Evolutionary conservation across 1,284 basidiomycete genomes (phyloP).

Genomic region (Austropuccinia psidii): DNA sequence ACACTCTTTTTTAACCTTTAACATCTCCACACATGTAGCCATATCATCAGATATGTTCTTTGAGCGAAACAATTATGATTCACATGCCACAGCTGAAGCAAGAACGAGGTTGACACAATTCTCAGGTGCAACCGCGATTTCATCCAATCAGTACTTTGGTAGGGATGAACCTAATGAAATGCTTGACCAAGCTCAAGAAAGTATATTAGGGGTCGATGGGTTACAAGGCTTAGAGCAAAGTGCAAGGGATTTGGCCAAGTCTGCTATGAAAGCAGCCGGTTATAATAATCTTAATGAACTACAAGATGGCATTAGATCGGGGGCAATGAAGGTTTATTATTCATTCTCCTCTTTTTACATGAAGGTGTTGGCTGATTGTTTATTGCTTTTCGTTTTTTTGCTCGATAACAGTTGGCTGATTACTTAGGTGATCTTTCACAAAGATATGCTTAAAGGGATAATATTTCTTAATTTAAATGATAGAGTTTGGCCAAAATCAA

Average conservation of each 20-base stretch:
- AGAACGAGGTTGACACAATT: conserved; percentile 74
- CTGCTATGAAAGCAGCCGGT: conserved; percentile 58
- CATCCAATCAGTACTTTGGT: conserved; percentile 90
- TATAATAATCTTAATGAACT: conserved; percentile 86
- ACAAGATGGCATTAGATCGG: conserved; percentile 69
- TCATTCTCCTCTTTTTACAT: not conserved
- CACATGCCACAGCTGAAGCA: conserved; percentile 63
- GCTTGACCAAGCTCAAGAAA: conserved; percentile 49
- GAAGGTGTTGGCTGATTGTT: not conserved
- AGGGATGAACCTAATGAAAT: conserved; percentile 66
- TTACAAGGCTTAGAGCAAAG: conserved; percentile 59
- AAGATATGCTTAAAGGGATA: conserved; percentile 22
- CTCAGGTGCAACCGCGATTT: conserved; percentile 86
- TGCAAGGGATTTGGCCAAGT: conserved; percentile 68
- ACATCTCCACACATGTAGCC: conserved; percentile 48
- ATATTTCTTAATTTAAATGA: too few species aligned
- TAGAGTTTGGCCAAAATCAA: too few species aligned
- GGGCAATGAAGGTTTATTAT: conserved; percentile 69
- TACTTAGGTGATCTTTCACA: conserved; percentile 36
- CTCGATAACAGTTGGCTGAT: conserved; percentile 15
- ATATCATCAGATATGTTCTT: conserved; percentile 99
- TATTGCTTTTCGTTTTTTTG: not conserved
- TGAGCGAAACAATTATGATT: conserved; percentile 79
- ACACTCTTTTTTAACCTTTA: not conserved
- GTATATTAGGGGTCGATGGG: conserved; percentile 50